phyloP scores from a whole-genome alignment of 768 basidiomycete species.

The Boletus tylopilopsis region DNA sequence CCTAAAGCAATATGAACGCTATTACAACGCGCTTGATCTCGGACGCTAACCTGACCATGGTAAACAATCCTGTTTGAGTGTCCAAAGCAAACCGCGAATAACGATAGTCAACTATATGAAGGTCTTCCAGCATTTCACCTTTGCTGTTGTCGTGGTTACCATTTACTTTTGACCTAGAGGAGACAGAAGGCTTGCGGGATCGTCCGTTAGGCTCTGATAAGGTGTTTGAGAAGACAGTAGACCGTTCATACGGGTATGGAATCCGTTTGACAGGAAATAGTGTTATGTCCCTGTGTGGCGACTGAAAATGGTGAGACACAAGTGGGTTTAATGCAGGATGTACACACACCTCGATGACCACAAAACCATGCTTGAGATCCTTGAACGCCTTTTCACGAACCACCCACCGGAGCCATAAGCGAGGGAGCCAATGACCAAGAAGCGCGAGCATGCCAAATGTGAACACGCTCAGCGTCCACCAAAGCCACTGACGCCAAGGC shows the following conservation, averaged over 20 bases:
- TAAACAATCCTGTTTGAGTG: constrained; percentile 76
- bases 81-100: constrained; percentile 91
- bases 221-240: constrained; percentile 67
- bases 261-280: constrained; percentile 68
- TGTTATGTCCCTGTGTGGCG: constrained; percentile 77
- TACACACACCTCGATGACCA: constrained; percentile 82
- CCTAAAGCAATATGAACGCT: constrained; percentile 37
- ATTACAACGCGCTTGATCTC: not conserved
- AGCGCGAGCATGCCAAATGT: constrained; percentile 73
- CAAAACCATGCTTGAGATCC: constrained; percentile 62
- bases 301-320: constrained; percentile 47
- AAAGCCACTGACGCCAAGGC: constrained; percentile 57
- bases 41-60: constrained; percentile 64
- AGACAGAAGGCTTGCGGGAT: constrained; percentile 16
- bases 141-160: constrained; percentile 30
- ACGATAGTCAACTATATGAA: constrained; percentile 84
- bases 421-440: constrained; percentile 92
- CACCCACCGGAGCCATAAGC: constrained; percentile 85
- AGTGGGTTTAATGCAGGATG: not conserved
- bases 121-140: constrained; percentile 40
- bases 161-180: constrained; percentile 30
- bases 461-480: constrained; percentile 66
- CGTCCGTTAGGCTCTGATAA: constrained; percentile 29
- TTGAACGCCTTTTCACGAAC: constrained; percentile 81
- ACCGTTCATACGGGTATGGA: constrained; percentile 71